phyloP scores from a whole-genome alignment of 139 green algal genomes.

The Monoraphidium neglectum region DNA sequence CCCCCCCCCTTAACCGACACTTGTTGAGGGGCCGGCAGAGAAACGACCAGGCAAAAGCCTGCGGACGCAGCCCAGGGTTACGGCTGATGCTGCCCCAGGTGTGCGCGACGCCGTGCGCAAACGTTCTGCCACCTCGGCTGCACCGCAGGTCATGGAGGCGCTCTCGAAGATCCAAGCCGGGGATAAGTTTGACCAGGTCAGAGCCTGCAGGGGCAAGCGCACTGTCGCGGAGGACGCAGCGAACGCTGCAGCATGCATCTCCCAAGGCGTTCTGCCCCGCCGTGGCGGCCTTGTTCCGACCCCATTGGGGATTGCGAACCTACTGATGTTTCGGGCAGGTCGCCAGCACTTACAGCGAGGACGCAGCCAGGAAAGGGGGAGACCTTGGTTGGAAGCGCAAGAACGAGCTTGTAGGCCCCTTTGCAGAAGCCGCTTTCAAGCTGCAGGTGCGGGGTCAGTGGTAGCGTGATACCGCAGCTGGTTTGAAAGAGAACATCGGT shows the following conservation, averaged over 20 bases:
- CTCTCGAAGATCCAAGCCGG: slow-evolving; percentile 39
- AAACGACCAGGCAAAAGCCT: not conserved
- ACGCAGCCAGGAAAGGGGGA: slow-evolving; percentile 50
- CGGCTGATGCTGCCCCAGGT: not conserved
- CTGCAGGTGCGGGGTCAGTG: slow-evolving; percentile 39
- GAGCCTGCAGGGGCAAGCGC: too few relatives aligned
- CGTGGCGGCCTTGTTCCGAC: too few relatives aligned
- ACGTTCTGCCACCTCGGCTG: not conserved
- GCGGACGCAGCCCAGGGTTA: not conserved
- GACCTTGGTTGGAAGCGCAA: slow-evolving; percentile 54
- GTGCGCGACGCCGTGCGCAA: not conserved
- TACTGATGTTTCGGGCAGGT: too few relatives aligned
- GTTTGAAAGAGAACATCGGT: too few relatives aligned
- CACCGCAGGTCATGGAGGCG: slow-evolving; percentile 41
- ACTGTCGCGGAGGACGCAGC: too few relatives aligned
- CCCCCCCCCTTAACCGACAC: too few relatives aligned
- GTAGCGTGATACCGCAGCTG: too few relatives aligned
- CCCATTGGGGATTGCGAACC: too few relatives aligned
- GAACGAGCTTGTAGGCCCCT: slow-evolving; percentile 47
- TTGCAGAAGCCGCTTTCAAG: slow-evolving; percentile 57
- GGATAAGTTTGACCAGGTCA: slow-evolving; percentile 44
- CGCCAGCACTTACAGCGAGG: slow-evolving; percentile 37
- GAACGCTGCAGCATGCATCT: too few relatives aligned
- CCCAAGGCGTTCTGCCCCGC: too few relatives aligned
- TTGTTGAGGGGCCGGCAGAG: not conserved